These are phyloP conservation scores for Emericellopsis cladophorae DNA, from an alignment of 2,329 filamentous ascomycete genomes.

Conservation along the genomic window DNA sequence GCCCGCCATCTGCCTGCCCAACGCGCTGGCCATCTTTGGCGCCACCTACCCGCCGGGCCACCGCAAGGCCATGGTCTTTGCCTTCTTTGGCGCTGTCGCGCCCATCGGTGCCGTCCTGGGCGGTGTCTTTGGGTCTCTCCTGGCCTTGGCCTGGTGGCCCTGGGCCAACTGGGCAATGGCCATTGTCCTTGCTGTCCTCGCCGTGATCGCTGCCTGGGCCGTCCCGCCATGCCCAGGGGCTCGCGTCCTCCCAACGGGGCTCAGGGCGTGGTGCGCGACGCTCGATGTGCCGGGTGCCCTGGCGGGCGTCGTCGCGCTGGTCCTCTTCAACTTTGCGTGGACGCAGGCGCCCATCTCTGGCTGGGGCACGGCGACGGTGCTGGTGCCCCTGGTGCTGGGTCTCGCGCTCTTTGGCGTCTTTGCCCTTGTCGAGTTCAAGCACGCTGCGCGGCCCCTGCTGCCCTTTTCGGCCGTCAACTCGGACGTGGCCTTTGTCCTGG, in stretches of 20 bases:
- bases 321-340: conserved; percentile 56
- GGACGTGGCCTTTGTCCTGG: conserved; percentile 41
- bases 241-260: conserved; percentile 2
- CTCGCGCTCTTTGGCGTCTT: conserved; percentile 40
- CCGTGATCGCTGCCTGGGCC: conserved; percentile 14
- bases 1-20: conserved; percentile 49
- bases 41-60: conserved; percentile 40
- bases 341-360: conserved; percentile 49
- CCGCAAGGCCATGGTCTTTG: conserved; percentile 48
- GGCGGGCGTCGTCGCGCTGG: conserved; percentile 38
- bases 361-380: conserved; percentile 44
- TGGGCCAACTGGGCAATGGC: conserved; percentile 32
- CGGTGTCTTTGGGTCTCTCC: conserved; percentile 23
- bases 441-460: conserved; percentile 38
- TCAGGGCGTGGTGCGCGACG: conserved; percentile 11
- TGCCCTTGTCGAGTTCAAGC: conserved; percentile 38
- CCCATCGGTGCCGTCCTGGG: conserved; percentile 32
- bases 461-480: conserved; percentile 35
- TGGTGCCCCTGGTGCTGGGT: conserved; percentile 43
- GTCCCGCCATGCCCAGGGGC: conserved; percentile 18
- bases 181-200: conserved; percentile 19
- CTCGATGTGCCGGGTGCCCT: conserved; percentile 26
- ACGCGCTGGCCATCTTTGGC: conserved; percentile 49
- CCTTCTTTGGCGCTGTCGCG: conserved; percentile 31
- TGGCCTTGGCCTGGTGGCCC: conserved; percentile 32